Conservation (phyloP, 2,329 filamentous ascomycete species). For the Stagonosporopsis tanaceti region DNA sequence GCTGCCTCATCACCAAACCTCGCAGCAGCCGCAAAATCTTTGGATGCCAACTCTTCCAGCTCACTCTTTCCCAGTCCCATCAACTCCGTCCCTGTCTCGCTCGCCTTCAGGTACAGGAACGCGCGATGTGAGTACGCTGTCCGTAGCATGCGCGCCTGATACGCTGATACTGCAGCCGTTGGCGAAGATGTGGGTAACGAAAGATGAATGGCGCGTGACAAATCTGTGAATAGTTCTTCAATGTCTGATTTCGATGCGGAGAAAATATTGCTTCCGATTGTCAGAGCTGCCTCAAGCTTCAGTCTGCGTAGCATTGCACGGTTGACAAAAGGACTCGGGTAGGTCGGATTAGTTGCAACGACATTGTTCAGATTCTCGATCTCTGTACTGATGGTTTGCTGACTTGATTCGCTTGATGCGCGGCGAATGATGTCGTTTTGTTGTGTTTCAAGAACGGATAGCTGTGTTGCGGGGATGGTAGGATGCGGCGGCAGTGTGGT, state of each 20-base stretch:
- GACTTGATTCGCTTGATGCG: conserved; percentile 26
- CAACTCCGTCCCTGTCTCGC: conserved; percentile 47
- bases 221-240: conserved; percentile 44
- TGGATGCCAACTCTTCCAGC: conserved; percentile 64
- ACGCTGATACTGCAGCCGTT: conserved; percentile 51
- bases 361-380: conserved; percentile 60
- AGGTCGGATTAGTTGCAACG: conserved; percentile 66
- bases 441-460: conserved; percentile 52
- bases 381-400: conserved; percentile 25
- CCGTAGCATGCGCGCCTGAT: conserved; percentile 71
- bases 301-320: conserved; percentile 72
- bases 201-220: conserved; percentile 64
- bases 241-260: conserved; percentile 19
- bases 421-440: conserved; percentile 56
- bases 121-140: conserved; percentile 76
- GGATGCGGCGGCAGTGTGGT: conserved; percentile 52
- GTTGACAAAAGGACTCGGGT: conserved; percentile 79
- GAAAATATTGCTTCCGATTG: conserved; percentile 24
- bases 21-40: conserved; percentile 63
- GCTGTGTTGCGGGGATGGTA: conserved; percentile 46
- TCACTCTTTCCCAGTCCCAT: conserved; percentile 47
- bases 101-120: conserved; percentile 52
- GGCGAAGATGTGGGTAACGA: conserved; percentile 52
- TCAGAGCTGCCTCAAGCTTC: conserved; percentile 39
- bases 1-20: conserved; percentile 65